Conservation (phyloP, 2,329 filamentous ascomycete genomes). For the Pestalotiopsis sp. region DNA sequence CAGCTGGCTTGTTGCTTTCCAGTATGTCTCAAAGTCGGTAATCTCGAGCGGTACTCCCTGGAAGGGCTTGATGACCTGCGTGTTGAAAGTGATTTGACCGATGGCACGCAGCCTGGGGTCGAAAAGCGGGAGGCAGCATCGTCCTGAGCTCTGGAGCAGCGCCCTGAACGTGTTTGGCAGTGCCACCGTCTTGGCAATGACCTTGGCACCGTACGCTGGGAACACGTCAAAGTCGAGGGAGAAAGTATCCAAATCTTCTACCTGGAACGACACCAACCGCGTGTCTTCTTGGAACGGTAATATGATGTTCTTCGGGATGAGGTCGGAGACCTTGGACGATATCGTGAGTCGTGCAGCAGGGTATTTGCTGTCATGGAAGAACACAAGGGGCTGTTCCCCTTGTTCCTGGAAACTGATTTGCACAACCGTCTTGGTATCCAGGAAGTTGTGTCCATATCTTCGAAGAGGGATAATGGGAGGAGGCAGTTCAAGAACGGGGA, state of each 20-base stretch:
- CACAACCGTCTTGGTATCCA: slow-evolving; percentile 95
- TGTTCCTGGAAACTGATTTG: slow-evolving; percentile 86
- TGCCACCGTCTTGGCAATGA: slow-evolving; percentile 94
- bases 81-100: slow-evolving; percentile 90
- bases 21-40: slow-evolving; percentile 97
- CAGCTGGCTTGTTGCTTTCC: slow-evolving; percentile 95
- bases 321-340: slow-evolving; percentile 91
- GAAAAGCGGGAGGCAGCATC: slow-evolving; percentile 85
- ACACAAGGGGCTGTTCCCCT: slow-evolving; percentile 77
- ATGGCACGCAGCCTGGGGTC: slow-evolving; percentile 90
- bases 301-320: slow-evolving; percentile 95
- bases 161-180: slow-evolving; percentile 84
- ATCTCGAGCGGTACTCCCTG: slow-evolving; percentile 91
- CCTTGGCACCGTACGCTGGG: slow-evolving; percentile 94
- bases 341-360: slow-evolving; percentile 93
- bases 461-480: slow-evolving; percentile 94
- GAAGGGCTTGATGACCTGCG: slow-evolving; percentile 96
- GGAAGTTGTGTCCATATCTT: slow-evolving; percentile 96
- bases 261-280: slow-evolving; percentile 90
- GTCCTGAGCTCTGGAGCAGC: slow-evolving; percentile 72
- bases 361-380: slow-evolving; percentile 97
- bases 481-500: slow-evolving; percentile 87
- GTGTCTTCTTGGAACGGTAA: slow-evolving; percentile 96
- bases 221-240: slow-evolving; percentile 97
- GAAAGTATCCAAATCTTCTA: slow-evolving; percentile 91